Evolutionary conservation across 1,284 basidiomycete genomes (phyloP).

Genomic region (Stereum hirsutum): DNA sequence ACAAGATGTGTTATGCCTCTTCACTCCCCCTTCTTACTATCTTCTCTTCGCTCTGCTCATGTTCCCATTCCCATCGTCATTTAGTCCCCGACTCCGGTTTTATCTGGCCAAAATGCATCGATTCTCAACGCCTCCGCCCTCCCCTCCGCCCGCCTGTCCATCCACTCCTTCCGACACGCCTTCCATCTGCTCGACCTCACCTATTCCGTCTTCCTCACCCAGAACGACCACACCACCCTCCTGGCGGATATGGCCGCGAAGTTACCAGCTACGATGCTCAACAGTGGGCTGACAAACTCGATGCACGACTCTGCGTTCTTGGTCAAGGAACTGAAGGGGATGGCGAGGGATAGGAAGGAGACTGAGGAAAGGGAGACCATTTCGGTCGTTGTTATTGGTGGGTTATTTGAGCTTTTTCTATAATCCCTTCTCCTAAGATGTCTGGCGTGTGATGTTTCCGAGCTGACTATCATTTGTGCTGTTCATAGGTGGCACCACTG

Average conservation of each 20-base stretch:
- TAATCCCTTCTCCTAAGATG: too few relatives aligned
- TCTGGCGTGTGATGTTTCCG: too few relatives aligned
- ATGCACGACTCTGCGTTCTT: slow-evolving; percentile 53
- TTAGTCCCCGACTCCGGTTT: slow-evolving; percentile 46
- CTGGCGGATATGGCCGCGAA: slow-evolving; percentile 37
- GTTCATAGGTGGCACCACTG: slow-evolving; percentile 52
- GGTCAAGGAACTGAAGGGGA: slow-evolving; percentile 23
- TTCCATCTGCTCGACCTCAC: slow-evolving; percentile 31
- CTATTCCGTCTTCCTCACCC: slow-evolving; percentile 49
- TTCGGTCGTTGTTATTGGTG: slow-evolving; percentile 43
- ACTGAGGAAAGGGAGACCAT: slow-evolving; percentile 27
- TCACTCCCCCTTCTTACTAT: slow-evolving; percentile 11
- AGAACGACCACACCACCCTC: slow-evolving; percentile 53
- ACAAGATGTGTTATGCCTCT: slow-evolving; percentile 21
- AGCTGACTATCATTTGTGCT: too few relatives aligned
- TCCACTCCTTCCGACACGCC: too few relatives aligned
- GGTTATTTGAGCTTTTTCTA: too few relatives aligned
- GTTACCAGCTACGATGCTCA: slow-evolving; percentile 55
- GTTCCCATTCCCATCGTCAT: too few relatives aligned
- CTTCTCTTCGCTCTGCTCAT: slow-evolving; percentile 14
- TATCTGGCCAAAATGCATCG: slow-evolving; percentile 51
- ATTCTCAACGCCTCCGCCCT: slow-evolving; percentile 53
- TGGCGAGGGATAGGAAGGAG: slow-evolving; percentile 10
- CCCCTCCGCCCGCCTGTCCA: slow-evolving; percentile 38
- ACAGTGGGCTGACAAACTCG: slow-evolving; percentile 50